Percentiles rank a stretch among this genome's conserved stretches.
Conservation (phyloP, 2,329 filamentous ascomycete genomes). For the Colletotrichum sp. region DNA sequence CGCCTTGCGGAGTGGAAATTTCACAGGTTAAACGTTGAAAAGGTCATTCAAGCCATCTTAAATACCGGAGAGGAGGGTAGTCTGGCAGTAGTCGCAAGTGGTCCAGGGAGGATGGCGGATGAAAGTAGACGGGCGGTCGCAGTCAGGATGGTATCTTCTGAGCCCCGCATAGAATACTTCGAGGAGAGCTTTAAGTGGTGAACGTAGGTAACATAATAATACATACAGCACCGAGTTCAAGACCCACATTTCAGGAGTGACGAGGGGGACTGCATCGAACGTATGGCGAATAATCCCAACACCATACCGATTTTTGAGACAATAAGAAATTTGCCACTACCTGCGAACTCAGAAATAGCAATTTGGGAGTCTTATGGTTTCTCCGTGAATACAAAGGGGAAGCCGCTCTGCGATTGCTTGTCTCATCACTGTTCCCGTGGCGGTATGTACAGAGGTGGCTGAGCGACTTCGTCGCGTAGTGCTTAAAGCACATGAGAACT, state of each 20-base stretch:
- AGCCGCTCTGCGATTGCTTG: neutral
- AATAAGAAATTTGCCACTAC: neutral
- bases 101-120: constrained; percentile 49
- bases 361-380: neutral
- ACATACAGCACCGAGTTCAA: rapidly evolving
- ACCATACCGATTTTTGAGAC: rapidly evolving
- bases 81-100: constrained; percentile 48
- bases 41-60: constrained; percentile 33
- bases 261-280: neutral
- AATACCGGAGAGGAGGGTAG: constrained; percentile 25
- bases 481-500: neutral
- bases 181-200: constrained; percentile 50
- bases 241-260: neutral
- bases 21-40: constrained; percentile 36
- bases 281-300: neutral
- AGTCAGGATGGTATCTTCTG: constrained; percentile 27
- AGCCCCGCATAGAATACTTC: constrained; percentile 41
- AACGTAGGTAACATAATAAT: neutral
- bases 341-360: neutral
- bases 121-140: constrained; percentile 41
- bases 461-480: neutral
- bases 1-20: constrained; percentile 21
- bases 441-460: neutral
- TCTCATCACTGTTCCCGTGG: neutral
- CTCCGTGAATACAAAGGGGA: neutral